Conservation (phyloP, 805 yeast species). For the Sporopachydermia quercuum region DNA sequence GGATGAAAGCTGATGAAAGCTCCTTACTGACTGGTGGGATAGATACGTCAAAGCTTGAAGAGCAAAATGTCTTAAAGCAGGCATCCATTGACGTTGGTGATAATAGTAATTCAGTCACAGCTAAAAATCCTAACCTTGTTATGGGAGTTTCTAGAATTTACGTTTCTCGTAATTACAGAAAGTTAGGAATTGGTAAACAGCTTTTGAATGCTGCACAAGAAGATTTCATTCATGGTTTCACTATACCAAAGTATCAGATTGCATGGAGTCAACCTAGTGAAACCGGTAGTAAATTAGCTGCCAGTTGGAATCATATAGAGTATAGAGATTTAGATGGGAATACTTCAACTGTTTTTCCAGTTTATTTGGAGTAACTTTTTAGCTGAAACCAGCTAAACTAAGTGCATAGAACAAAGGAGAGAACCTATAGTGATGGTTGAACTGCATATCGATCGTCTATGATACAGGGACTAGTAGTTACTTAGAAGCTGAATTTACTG, state of each 20-base stretch:
- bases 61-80: slow-evolving; percentile 11
- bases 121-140: slow-evolving; percentile 18
- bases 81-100: slow-evolving; percentile 20
- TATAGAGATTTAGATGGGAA: background rate
- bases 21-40: slow-evolving; percentile 4
- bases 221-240: slow-evolving; percentile 31
- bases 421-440: background rate
- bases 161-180: slow-evolving; percentile 22
- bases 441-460: too few relatives aligned
- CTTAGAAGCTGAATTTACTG: too few relatives aligned
- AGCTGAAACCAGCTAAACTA: too few relatives aligned
- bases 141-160: slow-evolving; percentile 29
- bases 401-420: slow-evolving; percentile 1
- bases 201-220: slow-evolving; percentile 24
- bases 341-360: background rate
- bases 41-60: slow-evolving; percentile 4
- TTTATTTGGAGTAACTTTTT: slow-evolving; percentile 1
- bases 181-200: slow-evolving; percentile 27
- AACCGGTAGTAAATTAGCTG: slow-evolving; percentile 35
- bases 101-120: slow-evolving; percentile 26
- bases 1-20: slow-evolving; percentile 25
- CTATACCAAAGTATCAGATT: slow-evolving; percentile 21
- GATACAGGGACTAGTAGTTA: too few relatives aligned
- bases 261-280: slow-evolving; percentile 51
- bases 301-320: slow-evolving; percentile 9